Base-by-base conservation (phyloP, 805 yeast genomes). In the Millerozyma miso region DNA sequence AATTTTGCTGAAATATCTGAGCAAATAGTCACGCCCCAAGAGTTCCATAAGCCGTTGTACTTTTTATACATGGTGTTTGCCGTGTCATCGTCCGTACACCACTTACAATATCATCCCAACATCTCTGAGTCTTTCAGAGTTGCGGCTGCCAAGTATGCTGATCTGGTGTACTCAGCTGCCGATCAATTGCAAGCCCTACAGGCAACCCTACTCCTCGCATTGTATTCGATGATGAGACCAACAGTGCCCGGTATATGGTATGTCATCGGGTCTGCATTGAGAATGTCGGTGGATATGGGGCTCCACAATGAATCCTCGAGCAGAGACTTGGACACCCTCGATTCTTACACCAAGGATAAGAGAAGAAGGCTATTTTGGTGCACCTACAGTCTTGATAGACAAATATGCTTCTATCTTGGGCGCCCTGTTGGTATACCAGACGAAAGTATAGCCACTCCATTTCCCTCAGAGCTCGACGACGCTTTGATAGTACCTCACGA, bases 211-310 rank as follows among this genome's bases (percentile, higher is more conserved):
- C 65, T 87, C 12, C 63, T 85, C 34, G 79, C 91, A 0, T 56
- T 83, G 3, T 89, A 85, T 56, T 80, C 95, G 0, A 72, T 84
- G 29, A 88, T 89, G 96, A 73, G 96, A 44, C 97, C 97, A 0
- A 82, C 91, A 1, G 78, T 79, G 12, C 96, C 96, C 0, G 93
- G 96, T 3, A 88, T 87, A n/a, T 89, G 97, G 97, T 87, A 87
- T 58, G 79, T 85, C 3, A 65, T 87, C 49, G 96, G 96, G 0
- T 78, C 87, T 1, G 89, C 91, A 0, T 62, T 88, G 39, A 72
- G 97, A 46, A 62, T 87, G 39, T 81, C 91, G 52, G 87, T 88
- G 20, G 97, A 89, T 60, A 61, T 89, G 46, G 96, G 95, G 1
- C 67, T 89, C 5, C 97, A 89, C 60, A 79, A 80, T 31, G 96